These are phyloP conservation scores for Neophaeococcomyces aloes DNA, from an alignment of 2,329 filamentous ascomycete genomes.

Conservation along the genomic window DNA sequence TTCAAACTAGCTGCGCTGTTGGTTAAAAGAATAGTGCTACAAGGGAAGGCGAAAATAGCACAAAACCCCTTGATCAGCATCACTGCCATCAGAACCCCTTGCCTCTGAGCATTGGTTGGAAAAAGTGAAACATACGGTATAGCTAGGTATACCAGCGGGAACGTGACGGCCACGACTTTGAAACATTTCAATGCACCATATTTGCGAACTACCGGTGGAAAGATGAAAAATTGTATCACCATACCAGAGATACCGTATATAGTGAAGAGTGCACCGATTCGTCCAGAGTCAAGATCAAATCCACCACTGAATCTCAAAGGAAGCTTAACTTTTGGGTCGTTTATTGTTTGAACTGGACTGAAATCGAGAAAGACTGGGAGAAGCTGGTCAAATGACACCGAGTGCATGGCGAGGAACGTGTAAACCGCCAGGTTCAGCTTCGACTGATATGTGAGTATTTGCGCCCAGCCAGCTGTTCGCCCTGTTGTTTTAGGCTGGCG, in stretches of 20 bases:
- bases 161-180: conserved; percentile 53
- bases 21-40: conserved; percentile 78
- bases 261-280: conserved; percentile 79
- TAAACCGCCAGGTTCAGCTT: conserved; percentile 67
- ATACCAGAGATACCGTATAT: conserved; percentile 70
- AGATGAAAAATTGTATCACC: conserved; percentile 74
- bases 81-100: conserved; percentile 51
- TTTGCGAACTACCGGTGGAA: conserved; percentile 61
- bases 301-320: conserved; percentile 77
- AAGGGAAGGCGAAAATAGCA: conserved; percentile 79
- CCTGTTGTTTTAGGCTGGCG: conserved; percentile 9
- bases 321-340: conserved; percentile 47
- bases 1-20: conserved; percentile 68
- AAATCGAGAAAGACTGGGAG: conserved; percentile 84
- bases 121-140: conserved; percentile 69
- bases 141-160: conserved; percentile 68
- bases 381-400: conserved; percentile 74
- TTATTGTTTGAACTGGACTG: conserved; percentile 42
- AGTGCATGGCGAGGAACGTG: conserved; percentile 69
- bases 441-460: conserved; percentile 66
- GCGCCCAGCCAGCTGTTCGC: conserved; percentile 37
- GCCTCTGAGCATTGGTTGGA: conserved; percentile 40
- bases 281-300: conserved; percentile 61
- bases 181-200: conserved; percentile 68
- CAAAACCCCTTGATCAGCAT: conserved; percentile 65